These are phyloP conservation scores for Chloropicon primus DNA, from an alignment of 139 green algal genomes.

Conservation along the genomic window DNA sequence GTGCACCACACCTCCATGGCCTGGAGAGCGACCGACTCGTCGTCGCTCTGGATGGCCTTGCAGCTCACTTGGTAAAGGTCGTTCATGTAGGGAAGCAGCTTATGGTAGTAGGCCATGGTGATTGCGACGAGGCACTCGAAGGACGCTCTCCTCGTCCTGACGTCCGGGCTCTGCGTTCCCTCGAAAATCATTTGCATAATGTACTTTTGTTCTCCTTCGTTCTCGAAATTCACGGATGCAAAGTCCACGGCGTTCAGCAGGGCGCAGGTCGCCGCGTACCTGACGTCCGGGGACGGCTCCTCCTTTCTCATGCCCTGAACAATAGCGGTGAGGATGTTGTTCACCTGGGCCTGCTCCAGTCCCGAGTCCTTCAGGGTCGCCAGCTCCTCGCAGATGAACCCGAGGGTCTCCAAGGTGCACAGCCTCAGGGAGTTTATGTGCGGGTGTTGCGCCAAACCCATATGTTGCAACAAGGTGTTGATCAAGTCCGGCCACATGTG, in stretches of 20 bases:
- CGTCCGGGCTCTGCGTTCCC: background rate
- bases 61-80: conserved; percentile 86
- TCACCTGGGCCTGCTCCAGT: conserved; percentile 72
- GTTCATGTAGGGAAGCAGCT: conserved; percentile 84
- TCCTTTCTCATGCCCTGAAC: conserved; percentile 69
- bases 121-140: conserved; percentile 82
- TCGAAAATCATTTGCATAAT: conserved; percentile 70
- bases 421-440: conserved; percentile 31
- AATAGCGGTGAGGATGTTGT: conserved; percentile 88
- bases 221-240: conserved; percentile 87
- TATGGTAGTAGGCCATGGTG: conserved; percentile 75
- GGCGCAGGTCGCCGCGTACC: conserved; percentile 73
- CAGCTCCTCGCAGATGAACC: conserved; percentile 95
- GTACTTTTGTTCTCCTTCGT: conserved; percentile 83
- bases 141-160: background rate
- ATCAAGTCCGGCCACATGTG: conserved; percentile 76
- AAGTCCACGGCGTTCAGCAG: conserved; percentile 92
- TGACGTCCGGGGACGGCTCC: conserved; percentile 58
- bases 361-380: conserved; percentile 53
- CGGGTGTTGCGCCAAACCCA: conserved; percentile 8
- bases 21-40: conserved; percentile 81
- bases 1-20: conserved; percentile 95
- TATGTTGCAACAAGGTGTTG: conserved; percentile 41
- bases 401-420: conserved; percentile 75
- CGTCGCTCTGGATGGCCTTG: conserved; percentile 66